These are phyloP conservation scores for Fusarium nisikadoi DNA, from an alignment of 2,329 filamentous ascomycete species.

Conservation along the genomic window DNA sequence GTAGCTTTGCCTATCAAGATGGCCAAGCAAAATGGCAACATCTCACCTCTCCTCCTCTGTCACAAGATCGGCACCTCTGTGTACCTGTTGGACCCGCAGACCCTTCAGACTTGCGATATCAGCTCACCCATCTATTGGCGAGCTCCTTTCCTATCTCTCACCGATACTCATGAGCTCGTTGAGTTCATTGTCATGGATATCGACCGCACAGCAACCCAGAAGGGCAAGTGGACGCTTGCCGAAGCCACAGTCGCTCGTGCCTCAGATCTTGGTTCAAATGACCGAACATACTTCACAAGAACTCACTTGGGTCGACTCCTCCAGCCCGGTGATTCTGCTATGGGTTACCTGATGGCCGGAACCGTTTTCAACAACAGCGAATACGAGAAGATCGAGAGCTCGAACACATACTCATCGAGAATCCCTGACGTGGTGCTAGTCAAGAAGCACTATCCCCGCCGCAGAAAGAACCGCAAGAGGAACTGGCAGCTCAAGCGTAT, in stretches of 20 bases:
- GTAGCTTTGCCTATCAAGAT: constrained; percentile 92
- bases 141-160: constrained; percentile 82
- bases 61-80: constrained; percentile 88
- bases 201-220: constrained; percentile 78
- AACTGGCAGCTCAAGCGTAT: constrained; percentile 97
- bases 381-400: constrained; percentile 84
- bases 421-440: constrained; percentile 95
- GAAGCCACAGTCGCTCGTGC: constrained; percentile 90
- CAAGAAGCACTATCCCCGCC: constrained; percentile 94
- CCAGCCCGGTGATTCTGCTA: constrained; percentile 87
- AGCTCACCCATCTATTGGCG: constrained; percentile 89
- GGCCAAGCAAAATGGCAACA: constrained; percentile 88
- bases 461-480: constrained; percentile 81
- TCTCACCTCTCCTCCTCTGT: constrained; percentile 86
- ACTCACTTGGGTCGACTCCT: constrained; percentile 90
- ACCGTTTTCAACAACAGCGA: constrained; percentile 93
- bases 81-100: constrained; percentile 89
- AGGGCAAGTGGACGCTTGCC: constrained; percentile 84
- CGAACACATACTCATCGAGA: constrained; percentile 76
- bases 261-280: constrained; percentile 85
- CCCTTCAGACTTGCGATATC: constrained; percentile 90
- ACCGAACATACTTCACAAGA: constrained; percentile 87
- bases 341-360: constrained; percentile 92
- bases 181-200: constrained; percentile 98
- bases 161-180: constrained; percentile 84